A percentile compares a stretch with the other conserved stretches of the same genome.
Conservation (phyloP, 2,329 filamentous ascomycete species). For the Monilinia vaccinii-corymbosi region DNA sequence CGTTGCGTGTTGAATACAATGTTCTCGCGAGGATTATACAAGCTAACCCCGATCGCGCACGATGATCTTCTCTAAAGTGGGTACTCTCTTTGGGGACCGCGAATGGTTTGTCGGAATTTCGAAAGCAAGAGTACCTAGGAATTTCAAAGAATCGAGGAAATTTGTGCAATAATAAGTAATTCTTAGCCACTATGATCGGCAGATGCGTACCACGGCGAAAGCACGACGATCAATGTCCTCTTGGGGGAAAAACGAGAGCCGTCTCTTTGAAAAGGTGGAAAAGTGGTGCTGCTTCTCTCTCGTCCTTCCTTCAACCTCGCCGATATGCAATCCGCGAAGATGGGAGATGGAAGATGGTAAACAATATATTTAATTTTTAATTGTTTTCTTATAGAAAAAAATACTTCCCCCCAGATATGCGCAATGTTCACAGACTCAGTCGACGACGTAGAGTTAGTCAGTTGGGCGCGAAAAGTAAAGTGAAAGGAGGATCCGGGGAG, state of each 20-base stretch:
- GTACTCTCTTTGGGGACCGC: constrained; percentile 7
- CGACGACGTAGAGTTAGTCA: neutral
- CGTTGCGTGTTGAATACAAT: constrained; percentile 8
- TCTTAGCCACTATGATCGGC: neutral
- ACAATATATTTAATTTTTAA: too few relatives aligned
- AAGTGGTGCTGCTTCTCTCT: constrained; percentile 15
- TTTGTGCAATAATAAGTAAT: neutral
- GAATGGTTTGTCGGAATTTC: constrained; percentile 10
- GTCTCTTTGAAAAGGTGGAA: constrained; percentile 8
- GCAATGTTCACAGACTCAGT: neutral
- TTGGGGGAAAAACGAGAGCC: constrained; percentile 14
- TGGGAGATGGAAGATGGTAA: neutral
- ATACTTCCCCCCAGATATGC: neutral
- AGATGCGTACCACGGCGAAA: constrained; percentile 12
- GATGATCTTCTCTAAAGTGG: constrained; percentile 9
- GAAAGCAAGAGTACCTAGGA: neutral
- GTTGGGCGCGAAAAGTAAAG: neutral
- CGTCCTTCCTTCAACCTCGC: constrained; percentile 14
- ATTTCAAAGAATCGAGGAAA: neutral
- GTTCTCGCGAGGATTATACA: constrained; percentile 18
- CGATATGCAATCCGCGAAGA: constrained; percentile 13
- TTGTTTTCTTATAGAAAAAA: neutral
- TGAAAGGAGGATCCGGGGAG: constrained; percentile 11
- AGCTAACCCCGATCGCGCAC: constrained; percentile 20
- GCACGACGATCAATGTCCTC: constrained; percentile 17